Evolutionary conservation across 495 filamentous ascomycete species (phyloP).

Genomic region (Penicillium mononematosum): DNA sequence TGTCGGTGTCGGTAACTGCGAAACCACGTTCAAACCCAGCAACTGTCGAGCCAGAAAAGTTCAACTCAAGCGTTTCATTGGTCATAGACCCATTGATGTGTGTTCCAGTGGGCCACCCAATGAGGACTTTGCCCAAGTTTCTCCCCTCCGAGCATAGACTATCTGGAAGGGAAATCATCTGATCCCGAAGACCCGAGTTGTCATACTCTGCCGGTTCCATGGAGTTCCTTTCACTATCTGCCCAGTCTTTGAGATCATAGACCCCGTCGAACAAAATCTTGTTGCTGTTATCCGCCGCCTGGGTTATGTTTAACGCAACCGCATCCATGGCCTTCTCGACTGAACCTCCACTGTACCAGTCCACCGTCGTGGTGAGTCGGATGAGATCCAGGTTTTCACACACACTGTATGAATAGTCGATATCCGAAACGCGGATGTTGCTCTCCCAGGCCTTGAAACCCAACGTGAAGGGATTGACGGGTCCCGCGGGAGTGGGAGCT

Average conservation of each 20-base stretch:
- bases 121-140: background rate
- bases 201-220: background rate
- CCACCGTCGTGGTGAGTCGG: conserved; percentile 1
- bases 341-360: background rate
- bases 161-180: background rate
- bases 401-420: conserved; percentile 9
- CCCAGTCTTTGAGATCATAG: conserved; percentile 8
- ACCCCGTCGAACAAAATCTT: conserved; percentile 3
- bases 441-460: conserved; percentile 10
- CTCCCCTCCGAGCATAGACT: background rate
- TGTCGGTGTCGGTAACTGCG: background rate
- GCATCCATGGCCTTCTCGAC: conserved; percentile 4
- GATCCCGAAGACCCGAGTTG: background rate
- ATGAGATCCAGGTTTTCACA: conserved; percentile 2
- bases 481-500: background rate
- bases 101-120: conserved; percentile 6
- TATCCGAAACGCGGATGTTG: conserved; percentile 3
- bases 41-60: background rate
- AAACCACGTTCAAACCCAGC: background rate
- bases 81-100: conserved; percentile 8
- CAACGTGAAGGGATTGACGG: background rate
- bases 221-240: background rate
- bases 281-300: background rate
- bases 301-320: conserved; percentile 4
- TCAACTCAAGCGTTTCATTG: conserved; percentile 10